Conservation (phyloP, 306 rosid species). For the Vigna angularis region DNA sequence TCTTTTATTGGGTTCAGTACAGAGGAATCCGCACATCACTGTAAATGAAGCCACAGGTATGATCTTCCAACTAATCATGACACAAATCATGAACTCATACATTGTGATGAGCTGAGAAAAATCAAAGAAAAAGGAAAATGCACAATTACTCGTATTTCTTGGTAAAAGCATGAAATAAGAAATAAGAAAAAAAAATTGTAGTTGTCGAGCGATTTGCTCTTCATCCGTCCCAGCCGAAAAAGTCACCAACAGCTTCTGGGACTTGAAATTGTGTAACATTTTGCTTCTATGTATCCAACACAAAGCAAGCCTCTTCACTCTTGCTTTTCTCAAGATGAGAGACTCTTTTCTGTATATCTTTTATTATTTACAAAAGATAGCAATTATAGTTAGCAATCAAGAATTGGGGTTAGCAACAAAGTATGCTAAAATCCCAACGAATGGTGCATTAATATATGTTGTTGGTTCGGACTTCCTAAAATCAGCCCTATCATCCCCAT, state of each 20-base stretch:
- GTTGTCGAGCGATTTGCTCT: conserved; percentile 15
- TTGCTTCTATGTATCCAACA: conserved; percentile 36
- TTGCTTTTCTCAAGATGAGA: conserved; percentile 70
- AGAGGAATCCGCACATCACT: no score
- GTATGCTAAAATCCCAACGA: conserved; percentile 82
- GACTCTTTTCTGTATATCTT: conserved; percentile 48
- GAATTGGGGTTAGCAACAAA: conserved; percentile 71
- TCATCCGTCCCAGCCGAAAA: conserved; percentile 5
- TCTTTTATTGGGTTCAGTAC: no score
- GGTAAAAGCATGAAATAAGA: conserved; percentile 2
- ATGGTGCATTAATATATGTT: conserved; percentile 94
- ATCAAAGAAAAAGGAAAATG: not conserved
- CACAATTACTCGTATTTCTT: conserved; percentile 7
- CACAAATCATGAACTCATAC: conserved; percentile 13
- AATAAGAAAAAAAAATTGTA: not conserved
- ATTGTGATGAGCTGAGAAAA: not conserved
- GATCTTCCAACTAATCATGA: not conserved
- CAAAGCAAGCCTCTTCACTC: conserved; percentile 69
- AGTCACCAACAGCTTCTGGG: conserved; percentile 48
- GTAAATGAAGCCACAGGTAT: no score
- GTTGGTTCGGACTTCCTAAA: conserved; percentile 86
- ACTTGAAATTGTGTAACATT: conserved; percentile 42
- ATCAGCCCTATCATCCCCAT: conserved; percentile 77
- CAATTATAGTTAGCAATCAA: not conserved
- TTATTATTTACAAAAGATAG: conserved; percentile 34